phyloP scores from a whole-genome alignment of 2,329 filamentous ascomycete species.

The Escovopsis sp. region DNA sequence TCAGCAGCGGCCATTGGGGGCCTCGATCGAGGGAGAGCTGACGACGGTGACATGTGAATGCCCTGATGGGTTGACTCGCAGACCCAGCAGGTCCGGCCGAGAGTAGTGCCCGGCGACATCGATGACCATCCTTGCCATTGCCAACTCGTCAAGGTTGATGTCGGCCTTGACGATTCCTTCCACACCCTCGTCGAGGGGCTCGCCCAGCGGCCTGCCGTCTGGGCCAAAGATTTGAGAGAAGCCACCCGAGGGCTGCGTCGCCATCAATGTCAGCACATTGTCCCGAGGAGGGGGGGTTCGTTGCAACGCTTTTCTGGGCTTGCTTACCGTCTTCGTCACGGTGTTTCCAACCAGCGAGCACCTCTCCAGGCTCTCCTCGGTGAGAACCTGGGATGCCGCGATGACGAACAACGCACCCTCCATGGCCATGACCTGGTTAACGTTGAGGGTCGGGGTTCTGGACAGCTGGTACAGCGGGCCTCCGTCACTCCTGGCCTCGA shows the following conservation, averaged over 20 bases:
- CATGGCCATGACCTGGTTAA: conserved; percentile 27
- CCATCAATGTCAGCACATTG: neutral
- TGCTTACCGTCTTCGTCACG: conserved; percentile 15
- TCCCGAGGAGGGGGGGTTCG: neutral
- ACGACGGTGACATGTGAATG: too few species aligned
- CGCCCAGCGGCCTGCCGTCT: conserved; percentile 31
- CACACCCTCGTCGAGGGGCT: conserved; percentile 20
- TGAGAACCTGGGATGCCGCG: conserved; percentile 24
- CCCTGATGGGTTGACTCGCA: conserved; percentile 15
- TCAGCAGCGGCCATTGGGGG: too few species aligned
- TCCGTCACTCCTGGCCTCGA: conserved; percentile 18
- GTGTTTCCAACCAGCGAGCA: conserved; percentile 24
- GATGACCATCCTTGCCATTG: conserved; percentile 22
- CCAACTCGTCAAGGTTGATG: conserved; percentile 26
- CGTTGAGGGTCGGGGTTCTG: conserved; percentile 18
- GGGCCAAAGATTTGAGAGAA: conserved; percentile 36
- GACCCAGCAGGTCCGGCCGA: conserved; percentile 22
- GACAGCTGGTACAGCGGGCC: conserved; percentile 22
- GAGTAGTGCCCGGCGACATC: conserved; percentile 18
- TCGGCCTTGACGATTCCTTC: conserved; percentile 35
- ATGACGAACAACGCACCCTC: conserved; percentile 29
- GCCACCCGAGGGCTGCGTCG: conserved; percentile 23
- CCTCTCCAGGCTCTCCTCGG: conserved; percentile 24
- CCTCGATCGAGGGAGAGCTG: too few species aligned
- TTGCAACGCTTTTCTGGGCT: neutral